Base-by-base conservation (phyloP, 208 protist species). In the Naegleria gruberi region DNA sequence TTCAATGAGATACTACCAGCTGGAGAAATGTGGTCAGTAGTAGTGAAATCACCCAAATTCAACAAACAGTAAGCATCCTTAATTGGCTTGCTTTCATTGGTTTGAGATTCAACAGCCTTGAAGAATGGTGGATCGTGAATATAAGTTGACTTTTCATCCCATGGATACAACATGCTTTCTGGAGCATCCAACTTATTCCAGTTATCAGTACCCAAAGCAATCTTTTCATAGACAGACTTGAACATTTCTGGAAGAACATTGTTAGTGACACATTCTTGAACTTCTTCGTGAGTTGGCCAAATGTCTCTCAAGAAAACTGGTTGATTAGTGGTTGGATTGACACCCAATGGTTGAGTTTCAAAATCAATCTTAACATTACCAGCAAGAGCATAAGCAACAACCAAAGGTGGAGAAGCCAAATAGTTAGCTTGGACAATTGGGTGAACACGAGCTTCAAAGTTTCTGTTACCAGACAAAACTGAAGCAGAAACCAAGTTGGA, bases 121-220 rank as follows among this genome's bases (percentile, higher is more conserved):
- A 99, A 98, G 94, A 98, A 99, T 44, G 98, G 98, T 82, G 97
- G 97, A 77, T 96, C 94, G 91, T 98, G 96, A 91, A 99, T 98
- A 93, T 98, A 98, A 1, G 97, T 98, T 30, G 97, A 98, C 44
- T 95, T 94, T 37, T 92, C 88, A 90, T 99, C 96, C 97, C 98
- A 99, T 90, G 96, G 90, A 91, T 98, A 99, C 57, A 97, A 94
- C 65, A 94, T 93, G 42, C 93, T 93, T 82, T 95, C 96, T 55
- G 96, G 94, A 44, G 97, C 96, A 89, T 94, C 44, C 42, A 99
- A 94, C 37, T 89, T 90, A 89, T 98, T 98, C 97, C 98, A 99
- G 46, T 93, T 82, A 87, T 95, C 91, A 90, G 97, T 97, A 91
- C 96, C 96, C 77, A 96, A 96, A 0, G 94, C 94, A 90, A 98